Percentiles rank a stretch among this genome's conserved stretches.
These are phyloP conservation scores for Ogataea neopini DNA, from an alignment of 805 yeast genomes.

Conservation along the genomic window DNA sequence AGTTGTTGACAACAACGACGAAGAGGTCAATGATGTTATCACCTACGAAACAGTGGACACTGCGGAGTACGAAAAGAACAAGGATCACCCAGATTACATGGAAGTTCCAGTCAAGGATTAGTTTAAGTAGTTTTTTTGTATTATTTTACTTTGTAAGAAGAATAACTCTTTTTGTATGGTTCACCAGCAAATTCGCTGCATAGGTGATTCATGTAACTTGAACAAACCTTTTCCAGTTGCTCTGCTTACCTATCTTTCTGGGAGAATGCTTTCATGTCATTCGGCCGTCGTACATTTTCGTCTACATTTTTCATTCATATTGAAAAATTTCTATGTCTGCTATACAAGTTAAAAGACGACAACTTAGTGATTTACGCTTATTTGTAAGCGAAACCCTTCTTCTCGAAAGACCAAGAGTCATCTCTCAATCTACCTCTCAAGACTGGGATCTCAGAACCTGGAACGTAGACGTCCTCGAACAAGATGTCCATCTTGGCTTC, in stretches of 20 bases:
- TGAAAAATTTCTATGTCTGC: neutral
- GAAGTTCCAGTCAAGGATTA: slow-evolving; percentile 32
- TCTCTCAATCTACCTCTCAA: slow-evolving; percentile 96
- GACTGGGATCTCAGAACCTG: slow-evolving; percentile 88
- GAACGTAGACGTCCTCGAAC: slow-evolving; percentile 95
- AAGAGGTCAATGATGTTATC: slow-evolving; percentile 36
- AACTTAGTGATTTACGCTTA: slow-evolving; percentile 11
- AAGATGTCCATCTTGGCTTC: slow-evolving; percentile 92
- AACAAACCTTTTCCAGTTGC: too few relatives aligned
- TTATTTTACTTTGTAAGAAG: slow-evolving; percentile 1
- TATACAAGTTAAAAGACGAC: neutral
- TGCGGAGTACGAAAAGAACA: slow-evolving; percentile 45
- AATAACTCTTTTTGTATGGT: neutral
- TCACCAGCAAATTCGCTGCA: too few relatives aligned
- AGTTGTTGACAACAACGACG: slow-evolving; percentile 26
- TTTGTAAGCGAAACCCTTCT: slow-evolving; percentile 42
- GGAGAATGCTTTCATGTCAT: too few relatives aligned
- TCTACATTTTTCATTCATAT: too few relatives aligned
- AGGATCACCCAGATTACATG: slow-evolving; percentile 50
- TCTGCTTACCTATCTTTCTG: too few relatives aligned
- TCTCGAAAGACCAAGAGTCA: slow-evolving; percentile 73
- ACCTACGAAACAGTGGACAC: slow-evolving; percentile 52
- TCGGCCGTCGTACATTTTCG: too few relatives aligned
- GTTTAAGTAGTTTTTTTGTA: neutral
- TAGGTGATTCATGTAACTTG: too few relatives aligned